Base-by-base conservation (phyloP, 2,329 filamentous ascomycete genomes). In the Phaeomoniella chlamydospora region DNA sequence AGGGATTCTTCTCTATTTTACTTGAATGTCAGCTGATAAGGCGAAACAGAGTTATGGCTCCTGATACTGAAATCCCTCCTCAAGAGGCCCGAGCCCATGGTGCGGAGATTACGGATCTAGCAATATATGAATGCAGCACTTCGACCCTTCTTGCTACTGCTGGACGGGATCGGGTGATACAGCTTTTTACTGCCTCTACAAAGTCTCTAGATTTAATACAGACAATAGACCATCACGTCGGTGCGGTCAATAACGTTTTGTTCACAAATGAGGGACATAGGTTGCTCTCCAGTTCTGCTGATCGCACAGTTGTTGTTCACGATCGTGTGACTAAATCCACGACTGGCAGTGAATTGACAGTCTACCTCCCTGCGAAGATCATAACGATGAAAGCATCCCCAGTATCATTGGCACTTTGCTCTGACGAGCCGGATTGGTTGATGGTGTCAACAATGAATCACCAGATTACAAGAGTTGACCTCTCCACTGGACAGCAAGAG, bases 161-260 rank as follows among this genome's bases (percentile, higher is more conserved):
- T 51, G 83, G 85, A 22, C 72, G 90, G 44, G 90, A 98, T 57
- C 78, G 90, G 35, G 94, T 81, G n/a, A 74, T 88, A 1, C 90
- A 98, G 54, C 62, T 98, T n/a, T 96, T 94, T 52, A 68, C 73
- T 41, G 65, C 67, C 15, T 59, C 61, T 1, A 63, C 58, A 10
- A 69, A 74, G 2, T 59, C 58, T 2, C 80, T 92, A 55, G 72
- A 81, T 39, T 72, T 94, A 39, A 72, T 94, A 35, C 90, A 98
- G 55, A 98, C 90, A 0, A 72, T 96, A 51, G 77, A 83, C 38
- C 88, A 98, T 46, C 93, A 96, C 56, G 77, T 86, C 18, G 84
- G 86, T 15, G 82, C 83, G 43, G 87, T 98, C 13, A 79, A 72
- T 37, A 77, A 78, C 17, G 61, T 94, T 17, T 67, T 87, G 5